phyloP scores from a whole-genome alignment of 2,329 filamentous ascomycete genomes.

The Xylariaceae sp. region DNA sequence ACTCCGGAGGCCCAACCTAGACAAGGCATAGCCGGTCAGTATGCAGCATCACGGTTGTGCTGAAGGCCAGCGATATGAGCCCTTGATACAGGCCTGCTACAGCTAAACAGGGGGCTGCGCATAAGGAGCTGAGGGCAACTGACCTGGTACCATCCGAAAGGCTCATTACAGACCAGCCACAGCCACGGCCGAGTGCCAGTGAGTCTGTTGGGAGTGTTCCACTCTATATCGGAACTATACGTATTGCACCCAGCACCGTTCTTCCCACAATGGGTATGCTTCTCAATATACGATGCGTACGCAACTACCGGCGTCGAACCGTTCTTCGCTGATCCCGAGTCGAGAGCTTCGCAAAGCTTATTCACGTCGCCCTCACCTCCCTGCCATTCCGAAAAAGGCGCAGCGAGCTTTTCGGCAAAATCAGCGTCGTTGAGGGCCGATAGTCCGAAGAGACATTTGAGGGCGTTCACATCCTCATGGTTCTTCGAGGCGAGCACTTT shows the following conservation, averaged over 20 bases:
- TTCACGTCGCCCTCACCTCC: slow-evolving; percentile 30
- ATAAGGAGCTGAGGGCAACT: background rate
- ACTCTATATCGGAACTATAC: slow-evolving; percentile 31
- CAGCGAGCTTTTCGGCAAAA: slow-evolving; percentile 41
- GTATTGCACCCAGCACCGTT: slow-evolving; percentile 38
- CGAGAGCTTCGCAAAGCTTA: slow-evolving; percentile 31
- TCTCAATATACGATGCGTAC: slow-evolving; percentile 38
- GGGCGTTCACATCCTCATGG: slow-evolving; percentile 30
- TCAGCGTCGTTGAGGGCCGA: slow-evolving; percentile 29
- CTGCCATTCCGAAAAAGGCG: slow-evolving; percentile 36
- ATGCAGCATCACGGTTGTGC: no score
- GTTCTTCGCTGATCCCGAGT: slow-evolving; percentile 20
- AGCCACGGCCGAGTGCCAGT: slow-evolving; percentile 36
- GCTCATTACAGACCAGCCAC: slow-evolving; percentile 45
- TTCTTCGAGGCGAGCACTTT: slow-evolving; percentile 34
- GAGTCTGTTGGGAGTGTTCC: slow-evolving; percentile 34
- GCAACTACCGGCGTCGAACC: slow-evolving; percentile 29
- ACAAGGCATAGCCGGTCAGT: background rate
- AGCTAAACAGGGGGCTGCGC: background rate
- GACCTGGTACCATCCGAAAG: slow-evolving; percentile 27
- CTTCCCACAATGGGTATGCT: slow-evolving; percentile 32
- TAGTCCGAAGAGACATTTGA: slow-evolving; percentile 41
- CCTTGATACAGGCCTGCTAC: no score
- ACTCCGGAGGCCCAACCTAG: slow-evolving; percentile 33
- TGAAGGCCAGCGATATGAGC: no score